These are phyloP conservation scores for Teratosphaeria epicoccoides DNA, from an alignment of 2,329 filamentous ascomycete genomes.

Conservation along the genomic window DNA sequence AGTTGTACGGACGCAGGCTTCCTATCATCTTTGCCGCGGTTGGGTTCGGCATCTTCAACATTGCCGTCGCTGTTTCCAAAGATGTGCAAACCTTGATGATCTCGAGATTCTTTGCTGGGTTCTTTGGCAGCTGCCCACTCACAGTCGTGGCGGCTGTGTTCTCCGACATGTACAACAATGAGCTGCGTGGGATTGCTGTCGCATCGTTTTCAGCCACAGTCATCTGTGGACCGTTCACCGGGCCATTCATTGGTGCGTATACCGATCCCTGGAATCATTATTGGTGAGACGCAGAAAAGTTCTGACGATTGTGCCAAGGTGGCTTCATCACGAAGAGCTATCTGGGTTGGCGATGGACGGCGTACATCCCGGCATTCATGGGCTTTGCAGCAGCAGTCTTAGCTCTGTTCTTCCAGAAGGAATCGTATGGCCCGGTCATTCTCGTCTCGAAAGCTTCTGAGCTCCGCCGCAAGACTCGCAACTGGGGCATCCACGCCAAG, in stretches of 20 bases:
- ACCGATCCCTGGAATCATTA: too few relatives aligned
- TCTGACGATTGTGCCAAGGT: too few relatives aligned
- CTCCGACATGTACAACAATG: constrained; percentile 26
- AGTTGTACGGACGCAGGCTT: constrained; percentile 26
- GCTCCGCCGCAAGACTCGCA: constrained; percentile 44
- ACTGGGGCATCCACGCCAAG: constrained; percentile 51
- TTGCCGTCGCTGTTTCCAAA: constrained; percentile 32
- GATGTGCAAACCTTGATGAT: constrained; percentile 31
- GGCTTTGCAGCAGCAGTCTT: constrained; percentile 41
- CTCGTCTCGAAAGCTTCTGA: constrained; percentile 47
- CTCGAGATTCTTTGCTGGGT: constrained; percentile 28
- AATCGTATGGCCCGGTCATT: constrained; percentile 49
- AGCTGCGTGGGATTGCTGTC: constrained; percentile 24
- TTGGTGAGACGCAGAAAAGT: too few relatives aligned
- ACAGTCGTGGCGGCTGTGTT: constrained; percentile 41
- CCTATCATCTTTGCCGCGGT: constrained; percentile 25
- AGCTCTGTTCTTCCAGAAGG: constrained; percentile 43
- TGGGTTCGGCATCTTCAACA: constrained; percentile 36
- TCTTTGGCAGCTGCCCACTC: constrained; percentile 31
- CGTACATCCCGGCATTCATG: constrained; percentile 44
- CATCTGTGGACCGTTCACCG: constrained; percentile 10
- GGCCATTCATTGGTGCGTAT: constrained; percentile 24
- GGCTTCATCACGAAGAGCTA: constrained; percentile 25
- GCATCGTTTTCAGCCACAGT: constrained; percentile 24
- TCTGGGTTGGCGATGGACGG: constrained; percentile 42